Conservation (phyloP, 306 rosid species). For the Vicia faba region DNA sequence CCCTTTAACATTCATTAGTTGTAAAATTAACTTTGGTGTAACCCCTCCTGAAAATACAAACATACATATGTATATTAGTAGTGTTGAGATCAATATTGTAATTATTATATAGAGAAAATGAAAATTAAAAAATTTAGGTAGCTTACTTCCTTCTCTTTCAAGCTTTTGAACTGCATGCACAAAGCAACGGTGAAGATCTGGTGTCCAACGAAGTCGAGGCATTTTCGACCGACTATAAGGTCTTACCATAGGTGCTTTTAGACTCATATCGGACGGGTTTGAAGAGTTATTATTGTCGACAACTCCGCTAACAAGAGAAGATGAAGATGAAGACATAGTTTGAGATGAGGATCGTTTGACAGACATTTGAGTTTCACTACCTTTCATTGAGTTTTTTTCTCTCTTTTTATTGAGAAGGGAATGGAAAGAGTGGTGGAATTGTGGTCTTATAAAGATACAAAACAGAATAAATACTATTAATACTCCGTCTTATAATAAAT, state of each 20-base stretch:
- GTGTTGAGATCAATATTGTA: not conserved
- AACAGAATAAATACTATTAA: constrained; percentile 57
- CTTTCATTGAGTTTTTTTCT: not conserved
- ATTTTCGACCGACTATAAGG: constrained; percentile 66
- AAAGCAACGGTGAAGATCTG: constrained; percentile 80
- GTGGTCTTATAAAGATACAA: constrained; percentile 42
- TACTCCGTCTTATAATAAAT: no score
- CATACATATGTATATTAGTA: not conserved
- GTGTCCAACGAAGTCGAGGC: constrained; percentile 91
- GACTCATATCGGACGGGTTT: constrained; percentile 21
- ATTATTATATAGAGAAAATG: not conserved
- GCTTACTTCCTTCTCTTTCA: constrained; percentile 82
- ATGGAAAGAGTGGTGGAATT: constrained; percentile 19
- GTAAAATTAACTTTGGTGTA: constrained; percentile 76
- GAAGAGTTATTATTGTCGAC: constrained; percentile 20
- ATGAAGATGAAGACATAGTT: constrained; percentile 39
- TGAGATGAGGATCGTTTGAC: constrained; percentile 30
- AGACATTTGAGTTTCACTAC: not conserved
- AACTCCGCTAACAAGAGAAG: constrained; percentile 38
- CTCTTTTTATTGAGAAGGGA: not conserved
- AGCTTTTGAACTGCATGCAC: constrained; percentile 85
- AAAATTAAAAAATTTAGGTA: not conserved
- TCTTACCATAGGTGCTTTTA: constrained; percentile 50
- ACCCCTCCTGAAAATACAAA: constrained; percentile 58
- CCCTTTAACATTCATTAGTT: constrained; percentile 75